Conservation (phyloP, 148 eudicot species). For the Spergularia marina region DNA sequence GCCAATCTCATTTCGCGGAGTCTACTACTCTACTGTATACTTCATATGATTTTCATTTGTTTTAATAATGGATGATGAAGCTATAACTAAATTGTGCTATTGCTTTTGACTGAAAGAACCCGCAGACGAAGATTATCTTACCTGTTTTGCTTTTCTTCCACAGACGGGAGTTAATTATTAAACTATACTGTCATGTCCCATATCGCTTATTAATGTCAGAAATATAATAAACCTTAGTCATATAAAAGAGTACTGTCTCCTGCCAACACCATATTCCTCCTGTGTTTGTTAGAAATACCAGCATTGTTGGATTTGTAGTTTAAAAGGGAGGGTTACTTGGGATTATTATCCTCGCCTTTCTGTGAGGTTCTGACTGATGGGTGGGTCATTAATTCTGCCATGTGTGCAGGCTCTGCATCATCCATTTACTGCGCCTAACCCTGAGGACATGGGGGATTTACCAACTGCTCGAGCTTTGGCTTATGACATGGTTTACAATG, state of each 20-base stretch:
- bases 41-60: no score
- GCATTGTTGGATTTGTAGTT: not conserved
- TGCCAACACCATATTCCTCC: not conserved
- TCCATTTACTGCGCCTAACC: conserved; percentile 96
- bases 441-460: conserved; percentile 84
- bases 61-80: no score
- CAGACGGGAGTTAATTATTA: no score
- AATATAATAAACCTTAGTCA: no score
- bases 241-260: not conserved
- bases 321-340: not conserved
- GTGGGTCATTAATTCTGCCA: not conserved
- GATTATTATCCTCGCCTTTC: not conserved
- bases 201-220: no score
- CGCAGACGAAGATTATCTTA: no score
- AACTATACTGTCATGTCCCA: no score
- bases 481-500: conserved; percentile 99
- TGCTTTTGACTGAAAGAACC: no score
- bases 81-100: no score
- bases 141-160: no score
- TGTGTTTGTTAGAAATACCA: not conserved
- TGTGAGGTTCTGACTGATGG: not conserved
- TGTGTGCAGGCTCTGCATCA: conserved; percentile 87
- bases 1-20: no score
- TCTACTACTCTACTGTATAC: no score
- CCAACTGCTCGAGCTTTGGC: conserved; percentile 98